Conservation (phyloP, 2,329 filamentous ascomycete species). For the Fusarium pseudocircinatum region DNA sequence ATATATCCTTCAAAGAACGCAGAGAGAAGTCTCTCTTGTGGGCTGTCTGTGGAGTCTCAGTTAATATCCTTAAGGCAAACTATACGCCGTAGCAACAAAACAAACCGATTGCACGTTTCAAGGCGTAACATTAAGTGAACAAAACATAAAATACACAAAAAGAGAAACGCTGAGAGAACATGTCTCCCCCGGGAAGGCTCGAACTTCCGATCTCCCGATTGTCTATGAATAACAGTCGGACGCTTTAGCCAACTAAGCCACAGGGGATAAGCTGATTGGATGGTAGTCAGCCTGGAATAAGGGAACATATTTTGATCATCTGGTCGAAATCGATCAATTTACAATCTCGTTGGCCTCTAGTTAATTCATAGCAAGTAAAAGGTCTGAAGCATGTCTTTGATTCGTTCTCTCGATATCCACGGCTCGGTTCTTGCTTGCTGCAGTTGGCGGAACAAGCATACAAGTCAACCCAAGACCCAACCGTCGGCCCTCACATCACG, state of each 20-base stretch:
- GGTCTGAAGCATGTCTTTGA: background rate
- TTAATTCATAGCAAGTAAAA: background rate
- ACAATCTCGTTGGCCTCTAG: too few relatives aligned
- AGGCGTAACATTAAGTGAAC: accelerated
- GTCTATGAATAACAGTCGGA: constrained; percentile 41
- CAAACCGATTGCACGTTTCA: background rate
- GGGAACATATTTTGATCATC: accelerated
- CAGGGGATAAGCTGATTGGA: constrained; percentile 35
- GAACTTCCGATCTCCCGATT: constrained; percentile 46
- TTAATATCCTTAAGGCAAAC: background rate
- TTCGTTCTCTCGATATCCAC: background rate
- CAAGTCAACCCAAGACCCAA: background rate
- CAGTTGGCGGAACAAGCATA: background rate
- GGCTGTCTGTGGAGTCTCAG: background rate
- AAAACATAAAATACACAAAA: background rate
- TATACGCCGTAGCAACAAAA: background rate
- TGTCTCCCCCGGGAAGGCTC: constrained; percentile 44
- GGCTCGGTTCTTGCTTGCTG: background rate
- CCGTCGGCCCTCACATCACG: background rate
- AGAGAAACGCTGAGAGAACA: background rate
- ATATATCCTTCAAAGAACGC: background rate
- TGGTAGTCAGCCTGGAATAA: accelerated
- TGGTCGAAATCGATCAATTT: background rate
- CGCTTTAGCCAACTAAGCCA: constrained; percentile 42
- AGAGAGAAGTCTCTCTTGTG: background rate